Evolutionary conservation across 768 basidiomycete species (phyloP), one percentile per base, ranked within the genome.

Genomic region (Dioszegia crocea): DNA sequence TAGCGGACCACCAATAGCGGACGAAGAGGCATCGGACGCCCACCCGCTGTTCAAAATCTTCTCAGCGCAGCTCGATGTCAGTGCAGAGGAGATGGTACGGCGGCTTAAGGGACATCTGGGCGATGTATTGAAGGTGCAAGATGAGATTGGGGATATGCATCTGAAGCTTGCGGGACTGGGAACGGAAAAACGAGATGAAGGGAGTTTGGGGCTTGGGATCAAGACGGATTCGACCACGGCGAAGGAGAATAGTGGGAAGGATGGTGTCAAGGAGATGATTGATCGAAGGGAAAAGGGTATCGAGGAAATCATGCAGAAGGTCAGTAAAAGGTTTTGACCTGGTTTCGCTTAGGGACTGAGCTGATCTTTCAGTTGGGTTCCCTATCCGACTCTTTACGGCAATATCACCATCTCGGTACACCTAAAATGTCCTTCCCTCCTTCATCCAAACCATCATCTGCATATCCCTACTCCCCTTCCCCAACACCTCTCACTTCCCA

Each of bases 121-220:
- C 16, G 59, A 59, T 2, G 72, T 71, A 19, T 45, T 74, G 39
- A 62, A 56, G 52, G 67, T 65, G 6, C 72, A 74, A 46, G 65
- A 68, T 41, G 69, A 74, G 41, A 59, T 74, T 38, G 67, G 67
- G 9, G 41, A 49, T 30, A 67, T 74, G 67, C 72, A 74, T 64
- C 29, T 70, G 9, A 40, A 36, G 21, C 43, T 74, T 47, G 72
- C 71, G 39, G 52, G 56, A 26, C 24, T 65, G 59, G 29, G 60
- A 41, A 24, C 39, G 41, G 29, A 33, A 56, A 43, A 27, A 29
- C 26, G 52, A 5, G 14, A 4, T 30, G 26, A 24, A 33, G 16
- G 33, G 19, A 17, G 61, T 1, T 47, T 12, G 40, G 52, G 16
- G 17, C 26, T 16, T 21, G 44, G 16, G 11, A 36, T n/a, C 11